A percentile compares a stretch with the other conserved stretches of the same genome.
Conservation (phyloP, 768 basidiomycete species). For the Lentinus tigrinus region DNA sequence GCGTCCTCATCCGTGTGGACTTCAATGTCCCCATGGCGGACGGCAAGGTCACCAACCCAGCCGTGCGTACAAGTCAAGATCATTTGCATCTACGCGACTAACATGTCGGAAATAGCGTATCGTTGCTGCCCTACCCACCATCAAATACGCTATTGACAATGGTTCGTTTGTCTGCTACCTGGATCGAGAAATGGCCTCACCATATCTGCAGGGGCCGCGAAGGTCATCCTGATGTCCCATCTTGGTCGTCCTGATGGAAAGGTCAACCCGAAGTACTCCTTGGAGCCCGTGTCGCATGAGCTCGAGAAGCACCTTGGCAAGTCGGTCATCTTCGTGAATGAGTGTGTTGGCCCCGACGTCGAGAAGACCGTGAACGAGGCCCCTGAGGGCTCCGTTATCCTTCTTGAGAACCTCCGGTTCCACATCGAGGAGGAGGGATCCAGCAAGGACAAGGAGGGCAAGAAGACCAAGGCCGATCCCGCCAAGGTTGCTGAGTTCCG, state of each 20-base stretch:
- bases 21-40: constrained; percentile 94
- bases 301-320: constrained; percentile 71
- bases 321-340: constrained; percentile 76
- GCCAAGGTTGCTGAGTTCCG: constrained; percentile 81
- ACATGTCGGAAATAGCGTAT: constrained; percentile 65
- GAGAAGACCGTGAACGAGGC: constrained; percentile 75
- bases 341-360: constrained; percentile 84
- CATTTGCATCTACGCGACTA: constrained; percentile 9
- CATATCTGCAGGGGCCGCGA: constrained; percentile 59
- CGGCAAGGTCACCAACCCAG: constrained; percentile 93
- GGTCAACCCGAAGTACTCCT: constrained; percentile 83
- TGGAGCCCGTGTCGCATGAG: constrained; percentile 82
- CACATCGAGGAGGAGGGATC: constrained; percentile 98
- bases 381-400: constrained; percentile 68
- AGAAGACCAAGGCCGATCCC: constrained; percentile 92
- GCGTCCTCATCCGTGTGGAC: constrained; percentile 92
- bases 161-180: constrained; percentile 41
- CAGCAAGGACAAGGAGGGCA: constrained; percentile 88
- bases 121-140: constrained; percentile 93
- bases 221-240: constrained; percentile 95
- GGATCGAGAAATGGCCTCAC: not conserved
- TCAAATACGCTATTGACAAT: constrained; percentile 87
- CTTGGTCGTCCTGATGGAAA: constrained; percentile 96
- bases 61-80: constrained; percentile 54
- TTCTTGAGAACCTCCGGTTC: constrained; percentile 98